These are phyloP conservation scores for Lepidium aucheri DNA, from an alignment of 345 rosid genomes.

Conservation along the genomic window DNA sequence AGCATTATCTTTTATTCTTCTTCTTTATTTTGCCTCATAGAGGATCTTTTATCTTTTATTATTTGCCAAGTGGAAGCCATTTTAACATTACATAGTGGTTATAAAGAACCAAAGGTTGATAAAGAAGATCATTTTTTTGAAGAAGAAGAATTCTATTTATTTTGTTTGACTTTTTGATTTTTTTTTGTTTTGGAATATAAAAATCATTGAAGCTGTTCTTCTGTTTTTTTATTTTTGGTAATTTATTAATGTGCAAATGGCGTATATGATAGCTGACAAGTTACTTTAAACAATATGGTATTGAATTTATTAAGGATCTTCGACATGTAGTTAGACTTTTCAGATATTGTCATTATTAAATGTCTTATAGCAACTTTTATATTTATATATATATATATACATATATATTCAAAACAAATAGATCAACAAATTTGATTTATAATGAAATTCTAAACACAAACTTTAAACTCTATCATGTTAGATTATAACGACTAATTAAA, in stretches of 20 bases:
- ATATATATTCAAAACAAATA: no score
- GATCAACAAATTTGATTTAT: no score
- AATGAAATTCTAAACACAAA: no score
- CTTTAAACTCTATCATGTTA: no score
- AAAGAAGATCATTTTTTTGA: no score
- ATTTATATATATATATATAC: no score
- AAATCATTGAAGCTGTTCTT: conserved; percentile 17
- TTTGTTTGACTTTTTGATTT: conserved; percentile 22
- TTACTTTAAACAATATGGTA: background rate
- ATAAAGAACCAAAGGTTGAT: conserved; percentile 23
- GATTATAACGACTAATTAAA: no score
- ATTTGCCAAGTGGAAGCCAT: conserved; percentile 27
- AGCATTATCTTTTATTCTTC: background rate
- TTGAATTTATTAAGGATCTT: background rate
- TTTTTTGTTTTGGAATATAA: conserved; percentile 1
- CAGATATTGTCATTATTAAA: background rate
- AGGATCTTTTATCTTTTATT: conserved; percentile 1
- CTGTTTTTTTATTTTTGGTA: background rate
- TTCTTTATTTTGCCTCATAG: background rate
- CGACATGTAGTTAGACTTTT: background rate
- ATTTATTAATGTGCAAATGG: conserved; percentile 18
- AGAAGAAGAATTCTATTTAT: no score
- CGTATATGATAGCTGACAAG: conserved; percentile 21
- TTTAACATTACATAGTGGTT: conserved; percentile 27
- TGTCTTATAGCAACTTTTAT: background rate